phyloP scores from a whole-genome alignment of 1,284 basidiomycete genomes.

The Sporisorium graminicola region DNA sequence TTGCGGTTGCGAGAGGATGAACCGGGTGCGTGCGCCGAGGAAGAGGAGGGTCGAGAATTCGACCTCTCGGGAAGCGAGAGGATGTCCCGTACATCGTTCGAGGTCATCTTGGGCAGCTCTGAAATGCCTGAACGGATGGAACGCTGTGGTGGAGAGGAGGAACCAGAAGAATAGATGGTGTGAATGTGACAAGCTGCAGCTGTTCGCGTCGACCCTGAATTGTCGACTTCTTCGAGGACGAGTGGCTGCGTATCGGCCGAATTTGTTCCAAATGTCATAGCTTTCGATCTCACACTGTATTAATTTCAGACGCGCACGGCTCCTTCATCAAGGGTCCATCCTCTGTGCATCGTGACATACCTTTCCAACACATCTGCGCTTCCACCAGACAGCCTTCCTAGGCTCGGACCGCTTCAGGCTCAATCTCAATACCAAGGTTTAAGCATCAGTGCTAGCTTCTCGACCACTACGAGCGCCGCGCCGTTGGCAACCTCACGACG shows the following conservation, averaged over 20 bases:
- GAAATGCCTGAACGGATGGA: too few relatives aligned
- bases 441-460: neutral
- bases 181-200: constrained; percentile 22
- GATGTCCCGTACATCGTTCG: constrained; percentile 66
- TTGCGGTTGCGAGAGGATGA: constrained; percentile 42
- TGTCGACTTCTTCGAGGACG: neutral
- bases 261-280: neutral
- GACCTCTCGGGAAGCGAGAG: constrained; percentile 59
- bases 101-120: constrained; percentile 41
- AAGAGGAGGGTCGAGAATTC: constrained; percentile 25
- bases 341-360: constrained; percentile 8
- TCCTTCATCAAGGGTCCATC: constrained; percentile 34
- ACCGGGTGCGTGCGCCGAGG: constrained; percentile 36
- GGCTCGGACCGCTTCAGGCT: neutral
- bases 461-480: neutral
- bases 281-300: neutral
- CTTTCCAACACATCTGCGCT: constrained; percentile 3
- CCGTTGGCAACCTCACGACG: neutral
- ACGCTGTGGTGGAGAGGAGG: neutral
- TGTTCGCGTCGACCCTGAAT: constrained; percentile 18
- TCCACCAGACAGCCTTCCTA: neutral
- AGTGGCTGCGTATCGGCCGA: constrained; percentile 1
- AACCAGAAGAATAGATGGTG: constrained; percentile 3
- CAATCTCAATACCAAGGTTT: neutral
- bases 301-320: constrained; percentile 10